Percentiles rank a stretch among this genome's conserved stretches.
These are phyloP conservation scores for Oenanthe sinensis DNA, from an alignment of 129 eudicot genomes.

Conservation along the genomic window DNA sequence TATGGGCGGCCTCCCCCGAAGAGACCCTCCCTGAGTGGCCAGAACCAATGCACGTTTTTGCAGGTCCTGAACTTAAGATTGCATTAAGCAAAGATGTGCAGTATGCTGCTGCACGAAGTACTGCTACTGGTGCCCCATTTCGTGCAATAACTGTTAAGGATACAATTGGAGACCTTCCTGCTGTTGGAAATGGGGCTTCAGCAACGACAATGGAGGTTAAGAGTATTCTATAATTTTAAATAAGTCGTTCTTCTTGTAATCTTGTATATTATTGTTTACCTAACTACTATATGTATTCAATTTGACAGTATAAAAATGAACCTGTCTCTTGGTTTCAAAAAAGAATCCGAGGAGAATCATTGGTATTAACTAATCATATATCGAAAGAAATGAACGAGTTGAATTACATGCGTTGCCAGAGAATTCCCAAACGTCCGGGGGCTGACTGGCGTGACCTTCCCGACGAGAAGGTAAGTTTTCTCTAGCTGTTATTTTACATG, in stretches of 20 bases:
- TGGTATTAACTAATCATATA: conserved; percentile 38
- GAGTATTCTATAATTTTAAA: not conserved
- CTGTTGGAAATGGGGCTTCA: conserved; percentile 56
- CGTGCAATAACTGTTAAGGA: conserved; percentile 64
- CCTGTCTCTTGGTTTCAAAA: conserved; percentile 60
- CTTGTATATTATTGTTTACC: not conserved
- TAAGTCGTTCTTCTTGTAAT: not conserved
- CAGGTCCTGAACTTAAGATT: conserved; percentile 46
- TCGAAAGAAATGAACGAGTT: conserved; percentile 60
- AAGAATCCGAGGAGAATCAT: conserved; percentile 34
- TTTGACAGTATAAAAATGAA: conserved; percentile 42
- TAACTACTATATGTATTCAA: not conserved
- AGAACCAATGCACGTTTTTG: conserved; percentile 75
- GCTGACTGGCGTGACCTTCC: conserved; percentile 67
- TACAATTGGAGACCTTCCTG: conserved; percentile 65
- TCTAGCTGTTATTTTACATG: not conserved
- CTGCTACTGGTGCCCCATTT: conserved; percentile 62
- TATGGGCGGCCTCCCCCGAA: conserved; percentile 72
- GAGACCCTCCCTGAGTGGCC: conserved; percentile 73
- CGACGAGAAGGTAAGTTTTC: conserved; percentile 43
- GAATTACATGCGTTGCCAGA: conserved; percentile 49
- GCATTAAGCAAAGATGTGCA: conserved; percentile 17
- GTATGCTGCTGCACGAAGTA: conserved; percentile 57
- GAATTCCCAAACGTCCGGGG: conserved; percentile 50
- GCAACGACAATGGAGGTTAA: conserved; percentile 35